These are phyloP conservation scores for Oxytropis ochrocephala DNA, from an alignment of 306 rosid genomes.

Conservation along the genomic window DNA sequence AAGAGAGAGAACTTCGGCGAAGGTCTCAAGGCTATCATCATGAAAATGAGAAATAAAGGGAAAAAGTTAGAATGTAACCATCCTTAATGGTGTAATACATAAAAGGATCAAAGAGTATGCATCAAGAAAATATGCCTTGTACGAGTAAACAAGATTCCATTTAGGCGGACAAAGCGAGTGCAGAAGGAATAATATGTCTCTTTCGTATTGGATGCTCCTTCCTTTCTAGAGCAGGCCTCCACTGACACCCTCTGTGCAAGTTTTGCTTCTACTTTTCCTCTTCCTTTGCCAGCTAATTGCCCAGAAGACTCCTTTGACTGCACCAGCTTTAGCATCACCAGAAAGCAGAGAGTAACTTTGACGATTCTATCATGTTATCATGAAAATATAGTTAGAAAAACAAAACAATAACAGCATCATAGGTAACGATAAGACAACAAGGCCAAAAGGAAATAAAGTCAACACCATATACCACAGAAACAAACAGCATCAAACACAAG, in stretches of 20 bases:
- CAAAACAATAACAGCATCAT: neutral
- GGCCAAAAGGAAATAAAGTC: neutral
- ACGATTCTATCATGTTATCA: slow-evolving; percentile 59
- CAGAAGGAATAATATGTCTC: slow-evolving; percentile 59
- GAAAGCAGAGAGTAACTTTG: slow-evolving; percentile 66
- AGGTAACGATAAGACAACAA: neutral
- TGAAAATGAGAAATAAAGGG: neutral
- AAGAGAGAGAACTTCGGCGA: slow-evolving; percentile 68
- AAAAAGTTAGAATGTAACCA: slow-evolving; percentile 16
- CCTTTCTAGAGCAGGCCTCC: slow-evolving; percentile 41
- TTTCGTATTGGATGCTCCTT: slow-evolving; percentile 33
- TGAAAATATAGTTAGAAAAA: neutral
- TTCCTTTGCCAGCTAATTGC: slow-evolving; percentile 48
- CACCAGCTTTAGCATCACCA: slow-evolving; percentile 51
- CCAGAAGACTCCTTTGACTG: slow-evolving; percentile 52
- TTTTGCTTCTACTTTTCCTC: slow-evolving; percentile 59
- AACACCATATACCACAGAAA: neutral
- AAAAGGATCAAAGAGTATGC: neutral
- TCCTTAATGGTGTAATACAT: neutral
- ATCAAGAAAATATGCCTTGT: slow-evolving; percentile 54
- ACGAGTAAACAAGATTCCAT: slow-evolving; percentile 87
- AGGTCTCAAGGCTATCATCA: slow-evolving; percentile 70
- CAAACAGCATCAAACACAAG: neutral
- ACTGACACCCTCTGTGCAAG: slow-evolving; percentile 34
- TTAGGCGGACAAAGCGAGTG: slow-evolving; percentile 77